A percentile compares a stretch with the other conserved stretches of the same genome.
These are phyloP conservation scores for Apiospora rasikravindrae DNA, from an alignment of 2,329 filamentous ascomycete species.

Conservation along the genomic window DNA sequence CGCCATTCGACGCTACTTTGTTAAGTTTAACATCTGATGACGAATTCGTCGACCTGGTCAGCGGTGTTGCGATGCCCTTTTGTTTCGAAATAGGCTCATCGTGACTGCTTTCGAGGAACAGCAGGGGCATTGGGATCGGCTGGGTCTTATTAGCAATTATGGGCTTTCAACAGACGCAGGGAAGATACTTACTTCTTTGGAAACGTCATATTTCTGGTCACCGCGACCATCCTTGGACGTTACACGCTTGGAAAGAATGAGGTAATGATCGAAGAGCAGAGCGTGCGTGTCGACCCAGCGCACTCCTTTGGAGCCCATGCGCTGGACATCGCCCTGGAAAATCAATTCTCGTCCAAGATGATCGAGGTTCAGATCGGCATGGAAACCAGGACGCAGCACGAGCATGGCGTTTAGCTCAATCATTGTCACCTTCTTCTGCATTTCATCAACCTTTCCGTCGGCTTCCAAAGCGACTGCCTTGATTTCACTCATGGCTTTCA, in stretches of 20 bases:
- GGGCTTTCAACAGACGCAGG: not conserved
- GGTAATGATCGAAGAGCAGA: slow-evolving; percentile 93
- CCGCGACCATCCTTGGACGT: slow-evolving; percentile 70
- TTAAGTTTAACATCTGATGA: slow-evolving; percentile 63
- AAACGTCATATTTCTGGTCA: slow-evolving; percentile 92
- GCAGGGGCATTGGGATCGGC: slow-evolving; percentile 94
- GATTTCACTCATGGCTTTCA: slow-evolving; percentile 88
- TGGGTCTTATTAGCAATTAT: slow-evolving; percentile 33
- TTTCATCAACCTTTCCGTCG: slow-evolving; percentile 89
- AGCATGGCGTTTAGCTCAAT: slow-evolving; percentile 84
- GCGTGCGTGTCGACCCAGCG: slow-evolving; percentile 94
- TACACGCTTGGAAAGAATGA: slow-evolving; percentile 86
- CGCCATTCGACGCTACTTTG: slow-evolving; percentile 58
- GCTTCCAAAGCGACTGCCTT: slow-evolving; percentile 88
- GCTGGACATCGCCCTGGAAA: slow-evolving; percentile 86
- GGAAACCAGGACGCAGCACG: slow-evolving; percentile 84
- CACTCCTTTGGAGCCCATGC: slow-evolving; percentile 87
- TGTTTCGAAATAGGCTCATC: slow-evolving; percentile 89
- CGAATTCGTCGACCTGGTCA: slow-evolving; percentile 65
- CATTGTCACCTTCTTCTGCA: slow-evolving; percentile 87
- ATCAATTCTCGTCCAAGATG: slow-evolving; percentile 93
- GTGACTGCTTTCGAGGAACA: slow-evolving; percentile 89
- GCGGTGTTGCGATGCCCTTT: slow-evolving; percentile 72
- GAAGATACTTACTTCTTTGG: slow-evolving; percentile 72
- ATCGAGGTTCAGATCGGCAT: slow-evolving; percentile 87